Conservation (phyloP, 257 asterid species). For the Cinchona pubescens region DNA sequence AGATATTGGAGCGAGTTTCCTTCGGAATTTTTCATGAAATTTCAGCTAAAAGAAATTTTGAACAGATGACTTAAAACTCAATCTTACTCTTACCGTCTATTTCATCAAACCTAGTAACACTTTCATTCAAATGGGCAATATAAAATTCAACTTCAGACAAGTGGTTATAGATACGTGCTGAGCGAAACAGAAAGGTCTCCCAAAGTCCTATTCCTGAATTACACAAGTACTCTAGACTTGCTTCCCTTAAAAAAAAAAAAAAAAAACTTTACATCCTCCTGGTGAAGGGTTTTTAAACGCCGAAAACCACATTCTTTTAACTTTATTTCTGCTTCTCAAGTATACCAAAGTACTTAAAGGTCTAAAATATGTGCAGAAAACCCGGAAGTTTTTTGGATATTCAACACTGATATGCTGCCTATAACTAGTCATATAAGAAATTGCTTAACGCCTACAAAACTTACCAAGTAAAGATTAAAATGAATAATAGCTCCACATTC, state of each 20-base stretch:
- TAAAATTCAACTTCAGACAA: background rate
- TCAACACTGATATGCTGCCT: background rate
- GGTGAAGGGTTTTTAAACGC: background rate
- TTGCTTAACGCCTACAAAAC: background rate
- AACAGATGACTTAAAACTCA: background rate
- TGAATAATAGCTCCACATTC: background rate
- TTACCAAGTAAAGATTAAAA: background rate
- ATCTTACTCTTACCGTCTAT: background rate
- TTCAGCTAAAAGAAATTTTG: background rate
- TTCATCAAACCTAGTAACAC: background rate
- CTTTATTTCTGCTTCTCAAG: background rate
- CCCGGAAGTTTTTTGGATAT: background rate
- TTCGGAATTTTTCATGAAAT: background rate
- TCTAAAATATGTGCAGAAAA: background rate
- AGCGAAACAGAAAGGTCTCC: background rate
- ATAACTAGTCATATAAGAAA: background rate
- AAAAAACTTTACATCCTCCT: background rate
- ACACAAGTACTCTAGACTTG: background rate
- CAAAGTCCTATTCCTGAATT: background rate
- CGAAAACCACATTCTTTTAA: background rate
- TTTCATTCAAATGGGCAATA: background rate
- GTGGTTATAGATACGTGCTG: background rate
- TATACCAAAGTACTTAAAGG: background rate
- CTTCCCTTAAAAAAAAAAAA: too few relatives aligned
- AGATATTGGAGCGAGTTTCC: background rate